phyloP scores from a whole-genome alignment of 2,329 filamentous ascomycete species.

The Cladosporium sp. region DNA sequence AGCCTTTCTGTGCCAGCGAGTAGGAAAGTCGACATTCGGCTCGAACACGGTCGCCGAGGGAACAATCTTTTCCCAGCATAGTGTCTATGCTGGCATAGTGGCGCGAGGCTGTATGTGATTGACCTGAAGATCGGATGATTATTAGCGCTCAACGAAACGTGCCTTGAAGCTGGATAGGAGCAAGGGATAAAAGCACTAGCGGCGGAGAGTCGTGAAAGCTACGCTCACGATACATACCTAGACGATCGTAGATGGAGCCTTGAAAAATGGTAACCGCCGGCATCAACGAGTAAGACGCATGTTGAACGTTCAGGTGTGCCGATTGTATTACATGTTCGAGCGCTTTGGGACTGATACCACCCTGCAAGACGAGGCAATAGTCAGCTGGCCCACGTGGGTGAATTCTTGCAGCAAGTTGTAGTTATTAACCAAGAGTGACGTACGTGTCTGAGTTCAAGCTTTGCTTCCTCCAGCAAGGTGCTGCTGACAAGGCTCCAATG shows the following conservation, averaged over 20 bases:
- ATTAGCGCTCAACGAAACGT: neutral
- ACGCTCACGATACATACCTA: slow-evolving; percentile 48
- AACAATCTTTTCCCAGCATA: slow-evolving; percentile 61
- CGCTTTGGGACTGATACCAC: slow-evolving; percentile 43
- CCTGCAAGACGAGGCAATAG: neutral
- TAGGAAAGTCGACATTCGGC: slow-evolving; percentile 68
- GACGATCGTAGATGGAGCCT: slow-evolving; percentile 69
- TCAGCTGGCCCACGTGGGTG: neutral
- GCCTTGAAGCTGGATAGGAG: neutral
- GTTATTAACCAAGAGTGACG: neutral
- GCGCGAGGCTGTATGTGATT: slow-evolving; percentile 39
- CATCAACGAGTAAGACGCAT: slow-evolving; percentile 67
- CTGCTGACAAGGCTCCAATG: slow-evolving; percentile 84
- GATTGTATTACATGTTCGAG: slow-evolving; percentile 78
- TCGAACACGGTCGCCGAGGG: slow-evolving; percentile 75
- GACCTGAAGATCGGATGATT: slow-evolving; percentile 30
- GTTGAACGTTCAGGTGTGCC: slow-evolving; percentile 75
- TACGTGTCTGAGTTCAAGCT: slow-evolving; percentile 49
- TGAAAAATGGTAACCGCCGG: slow-evolving; percentile 70
- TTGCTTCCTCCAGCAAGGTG: slow-evolving; percentile 79
- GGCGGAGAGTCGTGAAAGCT: too few species aligned
- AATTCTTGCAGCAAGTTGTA: neutral
- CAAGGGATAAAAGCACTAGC: neutral
- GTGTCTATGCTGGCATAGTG: slow-evolving; percentile 68
- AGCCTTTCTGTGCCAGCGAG: slow-evolving; percentile 61